These are phyloP conservation scores for Pseudogymnoascus sp. DNA, from an alignment of 2,329 filamentous ascomycete genomes.

Conservation along the genomic window DNA sequence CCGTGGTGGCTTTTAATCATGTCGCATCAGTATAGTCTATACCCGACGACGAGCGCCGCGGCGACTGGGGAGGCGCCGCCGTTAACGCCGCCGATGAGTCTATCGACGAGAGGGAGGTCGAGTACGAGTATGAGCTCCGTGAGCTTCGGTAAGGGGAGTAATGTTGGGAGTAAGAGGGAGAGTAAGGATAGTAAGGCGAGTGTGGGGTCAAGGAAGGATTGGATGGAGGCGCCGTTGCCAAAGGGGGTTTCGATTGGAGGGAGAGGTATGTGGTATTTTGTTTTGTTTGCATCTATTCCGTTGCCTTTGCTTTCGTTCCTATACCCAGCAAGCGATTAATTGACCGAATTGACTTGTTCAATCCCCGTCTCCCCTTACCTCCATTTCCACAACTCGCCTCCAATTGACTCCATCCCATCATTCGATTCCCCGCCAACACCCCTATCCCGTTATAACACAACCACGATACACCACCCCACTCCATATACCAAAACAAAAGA, in stretches of 20 bases:
- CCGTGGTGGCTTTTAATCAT: not conserved
- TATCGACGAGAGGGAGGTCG: not conserved
- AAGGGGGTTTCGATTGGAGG: not conserved
- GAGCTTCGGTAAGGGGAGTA: not conserved
- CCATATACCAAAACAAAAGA: not conserved
- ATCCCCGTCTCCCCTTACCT: not conserved
- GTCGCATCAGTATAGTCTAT: not conserved
- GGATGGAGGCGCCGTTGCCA: not conserved
- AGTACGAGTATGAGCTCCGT: not conserved
- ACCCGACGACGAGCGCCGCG: not conserved
- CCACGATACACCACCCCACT: not conserved
- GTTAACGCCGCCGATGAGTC: not conserved
- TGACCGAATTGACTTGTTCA: not conserved
- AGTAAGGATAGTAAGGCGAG: not conserved
- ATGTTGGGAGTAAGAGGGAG: not conserved
- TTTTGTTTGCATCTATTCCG: not conserved
- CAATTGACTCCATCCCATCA: not conserved
- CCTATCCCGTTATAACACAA: not conserved
- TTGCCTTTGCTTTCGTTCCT: not conserved
- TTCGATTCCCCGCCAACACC: not conserved
- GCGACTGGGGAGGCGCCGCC: not conserved
- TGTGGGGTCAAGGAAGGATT: not conserved
- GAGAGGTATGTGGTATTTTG: not conserved
- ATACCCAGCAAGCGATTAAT: not conserved
- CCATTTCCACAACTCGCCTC: not conserved